phyloP scores from a whole-genome alignment of 1,284 basidiomycete species.

The Baeospora myosura region DNA sequence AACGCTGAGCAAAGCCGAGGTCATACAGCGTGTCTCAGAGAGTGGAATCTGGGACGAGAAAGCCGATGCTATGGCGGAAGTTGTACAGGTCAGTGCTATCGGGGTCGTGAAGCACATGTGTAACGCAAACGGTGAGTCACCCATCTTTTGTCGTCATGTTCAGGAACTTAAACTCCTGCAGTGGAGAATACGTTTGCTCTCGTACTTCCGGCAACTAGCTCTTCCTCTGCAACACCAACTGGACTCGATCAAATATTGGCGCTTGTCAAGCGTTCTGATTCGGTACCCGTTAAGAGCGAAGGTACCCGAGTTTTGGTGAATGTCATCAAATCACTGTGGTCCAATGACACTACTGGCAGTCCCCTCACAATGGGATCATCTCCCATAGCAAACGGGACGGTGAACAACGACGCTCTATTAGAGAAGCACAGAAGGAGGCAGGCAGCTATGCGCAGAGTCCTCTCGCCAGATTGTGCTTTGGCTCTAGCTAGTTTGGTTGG shows the following conservation, averaged over 20 bases:
- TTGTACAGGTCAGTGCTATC: constrained; percentile 84
- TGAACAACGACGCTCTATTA: constrained; percentile 18
- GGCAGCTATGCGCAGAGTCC: constrained; percentile 47
- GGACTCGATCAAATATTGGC: constrained; percentile 67
- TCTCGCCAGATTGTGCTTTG: constrained; percentile 45
- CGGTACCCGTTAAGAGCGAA: constrained; percentile 80
- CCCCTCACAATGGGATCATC: constrained; percentile 4
- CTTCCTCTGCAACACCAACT: constrained; percentile 19
- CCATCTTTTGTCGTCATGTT: constrained; percentile 5
- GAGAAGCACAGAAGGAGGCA: constrained; percentile 42
- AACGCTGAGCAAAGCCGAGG: constrained; percentile 52
- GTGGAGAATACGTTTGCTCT: constrained; percentile 61
- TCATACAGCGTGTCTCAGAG: constrained; percentile 56
- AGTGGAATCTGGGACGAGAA: constrained; percentile 69
- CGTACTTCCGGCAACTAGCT: constrained; percentile 33
- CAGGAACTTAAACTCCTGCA: constrained; percentile 22
- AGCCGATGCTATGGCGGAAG: constrained; percentile 68
- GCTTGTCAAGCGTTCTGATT: constrained; percentile 74
- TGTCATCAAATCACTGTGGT: constrained; percentile 66
- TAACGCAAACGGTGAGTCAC: constrained; percentile 57
- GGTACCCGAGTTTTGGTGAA: constrained; percentile 85
- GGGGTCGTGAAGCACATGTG: constrained; percentile 87
- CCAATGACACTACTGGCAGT: constrained; percentile 32
- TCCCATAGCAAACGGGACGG: constrained; percentile 9
- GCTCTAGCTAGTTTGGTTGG: constrained; percentile 70